Conservation (phyloP, 2,329 filamentous ascomycete genomes). For the Diaporthe aspalathi region DNA sequence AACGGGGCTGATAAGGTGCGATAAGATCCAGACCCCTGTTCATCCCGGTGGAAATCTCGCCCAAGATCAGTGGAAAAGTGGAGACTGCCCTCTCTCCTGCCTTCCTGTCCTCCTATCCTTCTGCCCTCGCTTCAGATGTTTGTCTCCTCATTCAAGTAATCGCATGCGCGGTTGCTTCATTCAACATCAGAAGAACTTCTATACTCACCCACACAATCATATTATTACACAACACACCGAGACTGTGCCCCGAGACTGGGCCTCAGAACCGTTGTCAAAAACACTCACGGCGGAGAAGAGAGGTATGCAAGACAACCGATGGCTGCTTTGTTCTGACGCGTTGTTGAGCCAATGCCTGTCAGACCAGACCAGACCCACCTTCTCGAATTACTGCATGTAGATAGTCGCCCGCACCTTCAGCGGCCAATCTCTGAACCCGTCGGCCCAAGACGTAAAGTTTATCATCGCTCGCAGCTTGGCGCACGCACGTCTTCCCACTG, state of each 20-base stretch:
- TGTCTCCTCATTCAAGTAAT: constrained; percentile 2
- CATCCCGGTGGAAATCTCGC: constrained; percentile 17
- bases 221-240: neutral
- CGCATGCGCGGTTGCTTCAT: constrained; percentile 13
- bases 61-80: neutral
- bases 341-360: neutral
- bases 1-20: constrained; percentile 31
- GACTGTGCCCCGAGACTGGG: too few relatives aligned
- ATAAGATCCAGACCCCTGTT: constrained; percentile 21
- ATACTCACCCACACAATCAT: neutral
- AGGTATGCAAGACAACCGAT: neutral
- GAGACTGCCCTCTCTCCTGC: neutral
- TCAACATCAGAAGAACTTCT: too few relatives aligned
- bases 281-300: neutral
- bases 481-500: neutral
- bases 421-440: constrained; percentile 27
- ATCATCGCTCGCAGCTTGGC: constrained; percentile 10
- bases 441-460: constrained; percentile 25
- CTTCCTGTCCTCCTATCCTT: too few relatives aligned
- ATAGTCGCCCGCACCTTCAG: neutral
- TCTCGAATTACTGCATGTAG: constrained; percentile 6
- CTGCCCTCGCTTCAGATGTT: neutral
- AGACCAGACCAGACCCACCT: constrained; percentile 15
- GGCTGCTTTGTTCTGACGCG: neutral
- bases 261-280: neutral